These are phyloP conservation scores for Colletotrichum abscissum DNA, from an alignment of 2,329 filamentous ascomycete genomes.

Conservation along the genomic window DNA sequence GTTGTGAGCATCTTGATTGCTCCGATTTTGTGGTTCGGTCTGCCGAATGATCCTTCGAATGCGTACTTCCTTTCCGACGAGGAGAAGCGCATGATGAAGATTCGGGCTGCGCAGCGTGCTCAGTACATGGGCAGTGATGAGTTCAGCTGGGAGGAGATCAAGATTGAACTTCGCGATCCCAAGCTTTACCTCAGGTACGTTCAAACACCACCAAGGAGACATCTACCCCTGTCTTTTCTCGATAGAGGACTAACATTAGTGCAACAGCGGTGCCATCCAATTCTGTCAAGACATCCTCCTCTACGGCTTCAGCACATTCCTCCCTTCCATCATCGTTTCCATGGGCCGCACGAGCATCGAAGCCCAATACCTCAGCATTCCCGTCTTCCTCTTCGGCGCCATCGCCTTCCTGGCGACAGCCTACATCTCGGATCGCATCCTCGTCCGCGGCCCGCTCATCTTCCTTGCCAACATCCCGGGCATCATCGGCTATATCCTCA, in stretches of 20 bases:
- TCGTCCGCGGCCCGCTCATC: conserved; percentile 56
- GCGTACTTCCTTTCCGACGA: conserved; percentile 61
- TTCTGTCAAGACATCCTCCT: conserved; percentile 64
- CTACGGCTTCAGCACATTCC: conserved; percentile 69
- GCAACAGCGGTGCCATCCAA: conserved; percentile 51
- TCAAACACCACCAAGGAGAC: neutral
- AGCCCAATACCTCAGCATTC: conserved; percentile 65
- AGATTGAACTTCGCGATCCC: conserved; percentile 57
- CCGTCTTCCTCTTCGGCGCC: conserved; percentile 64
- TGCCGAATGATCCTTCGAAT: conserved; percentile 58
- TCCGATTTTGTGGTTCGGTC: conserved; percentile 55
- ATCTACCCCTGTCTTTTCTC: too few relatives aligned
- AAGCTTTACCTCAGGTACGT: conserved; percentile 61
- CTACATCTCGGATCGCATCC: conserved; percentile 56
- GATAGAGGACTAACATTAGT: neutral
- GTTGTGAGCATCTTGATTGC: conserved; percentile 55
- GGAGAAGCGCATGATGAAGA: conserved; percentile 61
- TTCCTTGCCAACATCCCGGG: conserved; percentile 65
- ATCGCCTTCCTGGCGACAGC: conserved; percentile 56
- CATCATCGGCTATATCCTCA: conserved; percentile 60
- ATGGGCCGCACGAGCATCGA: conserved; percentile 63
- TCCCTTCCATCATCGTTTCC: conserved; percentile 64
- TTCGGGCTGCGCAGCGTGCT: conserved; percentile 55
- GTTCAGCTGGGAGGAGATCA: conserved; percentile 62
- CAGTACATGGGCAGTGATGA: conserved; percentile 61